Conservation (phyloP, 1,284 basidiomycete genomes). For the Meira miltonrushii region DNA sequence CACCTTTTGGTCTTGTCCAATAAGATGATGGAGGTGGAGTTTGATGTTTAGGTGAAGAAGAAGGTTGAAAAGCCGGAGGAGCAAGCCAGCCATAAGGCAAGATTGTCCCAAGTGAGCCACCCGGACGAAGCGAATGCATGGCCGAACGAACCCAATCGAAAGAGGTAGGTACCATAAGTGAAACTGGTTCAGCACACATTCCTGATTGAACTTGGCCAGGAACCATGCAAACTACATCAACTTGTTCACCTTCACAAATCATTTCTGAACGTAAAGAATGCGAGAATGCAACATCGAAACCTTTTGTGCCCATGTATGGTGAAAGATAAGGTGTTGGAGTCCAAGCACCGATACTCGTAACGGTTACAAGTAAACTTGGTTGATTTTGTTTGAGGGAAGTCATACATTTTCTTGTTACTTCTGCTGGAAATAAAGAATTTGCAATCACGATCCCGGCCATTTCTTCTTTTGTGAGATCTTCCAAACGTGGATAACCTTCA, state of each 20-base stretch:
- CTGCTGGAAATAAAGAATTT: constrained; percentile 19
- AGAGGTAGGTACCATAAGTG: constrained; percentile 6
- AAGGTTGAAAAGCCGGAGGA: too few relatives aligned
- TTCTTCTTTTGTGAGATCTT: constrained; percentile 12
- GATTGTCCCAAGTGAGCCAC: not conserved
- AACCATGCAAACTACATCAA: constrained; percentile 17
- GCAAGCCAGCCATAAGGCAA: too few relatives aligned
- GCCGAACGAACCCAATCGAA: constrained; percentile 13
- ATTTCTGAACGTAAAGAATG: constrained; percentile 18
- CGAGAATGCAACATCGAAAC: constrained; percentile 17
- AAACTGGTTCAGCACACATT: constrained; percentile 17
- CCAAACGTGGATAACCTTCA: constrained; percentile 11
- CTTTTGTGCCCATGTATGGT: constrained; percentile 17
- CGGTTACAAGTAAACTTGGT: constrained; percentile 15
- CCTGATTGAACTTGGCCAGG: constrained; percentile 18
- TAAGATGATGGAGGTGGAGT: too few relatives aligned
- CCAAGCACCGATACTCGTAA: constrained; percentile 20
- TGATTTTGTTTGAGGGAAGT: constrained; percentile 14
- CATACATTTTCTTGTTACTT: constrained; percentile 14
- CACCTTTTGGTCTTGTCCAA: not conserved
- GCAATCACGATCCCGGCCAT: constrained; percentile 14
- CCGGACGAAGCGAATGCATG: constrained; percentile 1
- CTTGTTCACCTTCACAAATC: constrained; percentile 12
- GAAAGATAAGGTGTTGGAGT: constrained; percentile 16
- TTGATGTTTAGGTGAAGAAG: too few relatives aligned